Evolutionary conservation across 2,329 filamentous ascomycete species (phyloP), one percentile per base, ranked within the genome.

Genomic region (Phialemoniopsis sp.): DNA sequence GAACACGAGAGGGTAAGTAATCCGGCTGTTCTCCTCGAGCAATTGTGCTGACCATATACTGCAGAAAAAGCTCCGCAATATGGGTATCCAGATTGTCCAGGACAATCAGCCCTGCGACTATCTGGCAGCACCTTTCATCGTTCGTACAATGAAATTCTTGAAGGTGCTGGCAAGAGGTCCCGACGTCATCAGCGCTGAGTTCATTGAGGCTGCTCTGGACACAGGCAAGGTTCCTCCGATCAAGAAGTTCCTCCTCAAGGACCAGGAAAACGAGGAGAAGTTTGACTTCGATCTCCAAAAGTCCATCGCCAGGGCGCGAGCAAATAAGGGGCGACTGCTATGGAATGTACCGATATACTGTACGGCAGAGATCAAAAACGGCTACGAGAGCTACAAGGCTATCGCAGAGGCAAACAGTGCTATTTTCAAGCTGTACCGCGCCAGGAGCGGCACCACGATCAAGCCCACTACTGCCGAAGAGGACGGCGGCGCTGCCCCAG

Each of bases 111-210:
- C 79, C 33, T 93, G 88, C 57, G 87, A 91, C 52, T 87, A 95
- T 57, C 77, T 98, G 10, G 89, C 89, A 28, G 91, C 91, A 4
- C 93, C 91, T 1, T 78, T 81, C 32, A 80, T 97, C 45, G 79
- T 96, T 28, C 85, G 93, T 29, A 98, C 93, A 0, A 82, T 88
- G 58, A 98, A 98, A 57, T 98, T 98, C 57, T 82, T 97, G 36
- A 85, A 84, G 45, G 89, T 89, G 12, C 68, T 98, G 19, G 89
- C 93, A 14, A 82, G 80, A 43, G 89, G 87, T 1, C 88, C 89
- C 1, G 74, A 78, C 2, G 78, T 97, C 32, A 76, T 97, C 39
- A 82, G 81, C 34, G 85, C 84, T 1, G 73, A 78, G 8, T 98
- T 89, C 59, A 78, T 98, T 41, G 86, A 91, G 40, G 72, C 78